These are phyloP conservation scores for Tetrastigma voinierianum DNA, from an alignment of 164 flowering plant genomes.

Conservation along the genomic window DNA sequence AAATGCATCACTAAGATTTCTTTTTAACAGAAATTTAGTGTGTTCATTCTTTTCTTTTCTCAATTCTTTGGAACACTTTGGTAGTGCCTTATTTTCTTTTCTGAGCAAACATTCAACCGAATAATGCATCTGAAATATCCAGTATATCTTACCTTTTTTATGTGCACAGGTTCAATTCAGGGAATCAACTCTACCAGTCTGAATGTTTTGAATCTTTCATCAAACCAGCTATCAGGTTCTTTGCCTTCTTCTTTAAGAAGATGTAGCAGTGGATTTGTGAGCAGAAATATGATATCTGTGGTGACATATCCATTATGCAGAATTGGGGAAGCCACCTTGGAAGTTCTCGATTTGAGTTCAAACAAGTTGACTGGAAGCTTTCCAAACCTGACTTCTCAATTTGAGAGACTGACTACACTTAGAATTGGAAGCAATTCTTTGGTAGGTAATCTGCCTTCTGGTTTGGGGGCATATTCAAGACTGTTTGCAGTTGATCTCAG, in stretches of 20 bases:
- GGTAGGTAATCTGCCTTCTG: constrained; percentile 57
- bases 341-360: constrained; percentile 82
- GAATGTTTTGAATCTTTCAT: constrained; percentile 72
- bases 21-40: too few species aligned
- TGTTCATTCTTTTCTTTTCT: too few species aligned
- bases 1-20: too few species aligned
- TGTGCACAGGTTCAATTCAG: constrained; percentile 57
- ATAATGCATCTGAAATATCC: background rate
- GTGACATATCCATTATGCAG: constrained; percentile 55
- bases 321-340: constrained; percentile 61
- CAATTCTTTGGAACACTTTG: too few species aligned
- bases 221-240: constrained; percentile 61
- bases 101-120: background rate
- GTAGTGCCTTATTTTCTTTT: too few species aligned
- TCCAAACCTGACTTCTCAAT: constrained; percentile 53
- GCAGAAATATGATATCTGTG: constrained; percentile 66
- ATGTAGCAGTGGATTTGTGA: constrained; percentile 68
- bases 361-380: constrained; percentile 74
- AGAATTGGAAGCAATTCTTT: constrained; percentile 66
- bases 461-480: constrained; percentile 37
- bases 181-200: constrained; percentile 61
- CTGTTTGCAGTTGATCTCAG: constrained; percentile 70
- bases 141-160: background rate
- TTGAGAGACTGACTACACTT: constrained; percentile 45
- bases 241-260: constrained; percentile 58